These are phyloP conservation scores for Phytopythium boreale DNA, from an alignment of 352 stramenopile species.

Conservation along the genomic window DNA sequence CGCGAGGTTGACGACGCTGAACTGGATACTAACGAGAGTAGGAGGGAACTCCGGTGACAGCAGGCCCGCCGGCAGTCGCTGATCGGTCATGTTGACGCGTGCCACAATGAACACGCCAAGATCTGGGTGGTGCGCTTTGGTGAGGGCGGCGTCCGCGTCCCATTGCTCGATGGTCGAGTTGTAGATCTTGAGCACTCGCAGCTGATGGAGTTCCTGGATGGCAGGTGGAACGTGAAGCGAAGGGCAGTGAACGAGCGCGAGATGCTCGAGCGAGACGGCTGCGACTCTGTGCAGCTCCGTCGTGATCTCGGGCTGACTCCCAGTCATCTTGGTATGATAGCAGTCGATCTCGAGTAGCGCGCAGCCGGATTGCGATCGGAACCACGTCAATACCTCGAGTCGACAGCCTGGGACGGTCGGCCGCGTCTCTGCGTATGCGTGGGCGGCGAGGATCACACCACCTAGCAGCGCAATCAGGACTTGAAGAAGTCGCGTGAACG, in stretches of 20 bases:
- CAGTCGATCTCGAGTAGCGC: constrained; percentile 31
- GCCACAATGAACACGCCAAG: constrained; percentile 28
- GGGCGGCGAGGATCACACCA: not conserved
- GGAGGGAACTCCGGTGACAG: constrained; percentile 29
- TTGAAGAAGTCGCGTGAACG: not conserved
- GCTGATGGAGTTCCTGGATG: constrained; percentile 18
- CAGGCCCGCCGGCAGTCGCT: constrained; percentile 25
- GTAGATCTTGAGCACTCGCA: constrained; percentile 34
- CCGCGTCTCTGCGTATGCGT: not conserved
- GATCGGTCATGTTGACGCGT: constrained; percentile 27
- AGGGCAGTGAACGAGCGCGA: constrained; percentile 33
- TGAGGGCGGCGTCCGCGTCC: constrained; percentile 21
- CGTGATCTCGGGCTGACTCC: constrained; percentile 13
- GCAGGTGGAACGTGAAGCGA: constrained; percentile 18
- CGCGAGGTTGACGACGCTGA: constrained; percentile 34
- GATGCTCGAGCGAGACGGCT: constrained; percentile 15
- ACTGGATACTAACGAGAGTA: constrained; percentile 28
- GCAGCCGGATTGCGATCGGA: not conserved
- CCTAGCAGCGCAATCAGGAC: not conserved
- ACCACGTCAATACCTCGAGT: constrained; percentile 4
- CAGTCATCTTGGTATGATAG: constrained; percentile 10
- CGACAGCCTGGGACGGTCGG: not conserved
- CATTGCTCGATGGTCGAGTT: constrained; percentile 33
- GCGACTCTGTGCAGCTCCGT: constrained; percentile 22
- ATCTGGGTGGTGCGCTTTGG: constrained; percentile 14